Evolutionary conservation across 495 filamentous ascomycete species (phyloP), one percentile per base, ranked within the genome.

Genomic region (Aspergillus incahuasiensis): DNA sequence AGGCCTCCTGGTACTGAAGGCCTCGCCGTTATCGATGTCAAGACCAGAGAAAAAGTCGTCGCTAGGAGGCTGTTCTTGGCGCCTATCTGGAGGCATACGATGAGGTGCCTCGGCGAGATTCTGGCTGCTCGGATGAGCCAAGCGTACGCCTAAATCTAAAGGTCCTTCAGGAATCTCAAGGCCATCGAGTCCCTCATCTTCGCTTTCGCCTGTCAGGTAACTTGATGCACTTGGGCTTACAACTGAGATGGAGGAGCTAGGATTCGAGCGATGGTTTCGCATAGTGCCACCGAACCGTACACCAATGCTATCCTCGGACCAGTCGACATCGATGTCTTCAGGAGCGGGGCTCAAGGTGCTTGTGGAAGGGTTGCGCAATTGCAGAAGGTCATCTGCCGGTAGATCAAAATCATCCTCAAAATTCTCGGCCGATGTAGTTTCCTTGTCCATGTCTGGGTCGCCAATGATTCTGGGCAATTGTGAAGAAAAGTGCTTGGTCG

Each of bases 141-240:
- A 74, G 24, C 86, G 82, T 38, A 87, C 84, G 34, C 80, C 82
- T 59, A 97, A 86, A 66, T 95, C 82, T 15, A 98, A 68, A 32
- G 88, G 91, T 12, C 90, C 92, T 49, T 82, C 80, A 0, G 94
- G 94, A 30, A 97, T 77, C 15, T 95, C 71, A 16, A 98, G 78
- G 21, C 92, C 92, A 56, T 92, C 86, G 41, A 97, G 78, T 6
- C 86, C 83, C 58, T 97, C 94, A 63, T 96, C 92, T 63, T 97
- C 94, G 65, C 92, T 97, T 70, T 95, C 94, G n/a, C 82, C 80
- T 5, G 91, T 95, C 56, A 95, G 77, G 54, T 88, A 94, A 70
- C 91, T 96, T 48, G 90, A 87, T 43, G 92, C 81, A 63, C 91
- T 96, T 11, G 94, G 90, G 61, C 92, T 96, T 69, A 96, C 82